Evolutionary conservation across 75 land plant species (phyloP), one percentile per base, ranked within the genome.

Genomic region (Picea sitchensis): DNA sequence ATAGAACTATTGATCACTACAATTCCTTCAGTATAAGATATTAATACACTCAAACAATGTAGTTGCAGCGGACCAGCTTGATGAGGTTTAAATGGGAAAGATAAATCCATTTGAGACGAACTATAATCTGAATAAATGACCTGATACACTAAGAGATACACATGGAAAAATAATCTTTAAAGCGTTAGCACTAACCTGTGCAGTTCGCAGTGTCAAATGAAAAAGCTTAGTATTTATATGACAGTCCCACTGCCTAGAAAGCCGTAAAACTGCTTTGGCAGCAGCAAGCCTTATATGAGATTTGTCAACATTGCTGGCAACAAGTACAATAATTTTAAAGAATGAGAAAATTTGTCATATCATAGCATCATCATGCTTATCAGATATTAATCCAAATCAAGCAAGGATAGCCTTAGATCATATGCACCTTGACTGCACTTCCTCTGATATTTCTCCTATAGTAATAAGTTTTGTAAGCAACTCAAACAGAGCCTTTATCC

Each of bases 271-370:
- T 32, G 93, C 92, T 79, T 90, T 96, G 17, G 92, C 99, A 76
- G 99, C 76, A 64, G 98, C 90, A 79, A 96, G 93, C 82, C 88
- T 89, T 77, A 96, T 68, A 81, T 94, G 93, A 44, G 93, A 95
- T 82, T 87, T 92, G 77, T 96, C 99, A 67, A 85, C 85, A 31
- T 79, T 65, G 86, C 99, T 96, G 95, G 74, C 84, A 81, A 65
- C 31, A 67, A 67, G 41, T 67, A 67, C 18, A 36, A 36, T 67
- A 67, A 15, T 17, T 67, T 65, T 36, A 32, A 34, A 34, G 20
- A 67, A 67, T 36, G n/a, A 34, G 71, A 34, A 67, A 67, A 17
- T 2, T 0, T 34, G 38, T 36, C 36, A 6, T 67, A 14, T 67
- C 36, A 67, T 8, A 13, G 71, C 17, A 67, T 18, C 17, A 67